phyloP scores from a whole-genome alignment of 2,329 filamentous ascomycete genomes.

The Neocucurbitaria cava region DNA sequence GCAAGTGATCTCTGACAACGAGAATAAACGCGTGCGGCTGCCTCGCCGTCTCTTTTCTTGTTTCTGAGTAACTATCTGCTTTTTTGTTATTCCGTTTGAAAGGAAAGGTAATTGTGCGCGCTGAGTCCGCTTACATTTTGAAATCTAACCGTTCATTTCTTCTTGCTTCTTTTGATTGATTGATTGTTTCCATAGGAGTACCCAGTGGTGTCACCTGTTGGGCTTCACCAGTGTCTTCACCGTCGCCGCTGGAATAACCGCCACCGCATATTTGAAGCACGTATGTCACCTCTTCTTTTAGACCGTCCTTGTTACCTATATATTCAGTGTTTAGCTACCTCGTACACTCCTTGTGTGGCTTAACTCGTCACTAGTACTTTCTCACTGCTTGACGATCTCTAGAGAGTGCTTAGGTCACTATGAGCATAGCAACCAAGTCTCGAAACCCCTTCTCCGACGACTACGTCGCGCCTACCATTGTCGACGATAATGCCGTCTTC shows the following conservation, averaged over 20 bases:
- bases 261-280: slow-evolving; percentile 5
- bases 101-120: not conserved
- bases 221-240: not conserved
- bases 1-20: slow-evolving; percentile 4
- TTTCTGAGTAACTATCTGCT: not conserved
- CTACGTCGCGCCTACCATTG: not conserved
- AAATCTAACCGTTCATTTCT: too few species aligned
- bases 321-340: not conserved
- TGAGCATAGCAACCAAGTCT: not conserved
- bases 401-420: not conserved
- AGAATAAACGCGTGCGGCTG: not conserved
- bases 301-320: not conserved
- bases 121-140: not conserved
- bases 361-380: not conserved
- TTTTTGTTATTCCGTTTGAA: not conserved
- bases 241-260: not conserved
- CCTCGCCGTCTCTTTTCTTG: not conserved
- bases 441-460: slow-evolving; percentile 16
- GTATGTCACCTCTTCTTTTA: slow-evolving; percentile 2
- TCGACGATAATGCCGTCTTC: not conserved
- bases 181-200: too few species aligned
- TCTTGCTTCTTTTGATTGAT: too few species aligned
- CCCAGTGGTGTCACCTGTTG: too few species aligned
- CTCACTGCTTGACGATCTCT: not conserved
- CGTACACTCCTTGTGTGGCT: not conserved